These are phyloP conservation scores for Hondaea fermentalgiana DNA, from an alignment of 108 stramenopile species.

Conservation along the genomic window DNA sequence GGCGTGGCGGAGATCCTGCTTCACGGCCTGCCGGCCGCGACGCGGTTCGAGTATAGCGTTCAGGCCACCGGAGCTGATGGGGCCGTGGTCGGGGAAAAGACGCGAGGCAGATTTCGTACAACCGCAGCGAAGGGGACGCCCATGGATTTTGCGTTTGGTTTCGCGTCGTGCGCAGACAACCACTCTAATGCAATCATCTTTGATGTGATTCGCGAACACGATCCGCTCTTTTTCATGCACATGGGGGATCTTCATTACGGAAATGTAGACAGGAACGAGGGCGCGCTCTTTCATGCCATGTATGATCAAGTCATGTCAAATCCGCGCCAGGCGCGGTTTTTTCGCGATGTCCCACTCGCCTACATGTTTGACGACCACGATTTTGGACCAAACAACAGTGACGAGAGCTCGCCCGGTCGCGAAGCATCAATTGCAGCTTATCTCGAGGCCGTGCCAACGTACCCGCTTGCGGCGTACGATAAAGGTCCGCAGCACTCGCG, in stretches of 20 bases:
- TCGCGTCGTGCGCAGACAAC: conserved; percentile 4
- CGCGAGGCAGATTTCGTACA: background rate
- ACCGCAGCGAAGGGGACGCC: background rate
- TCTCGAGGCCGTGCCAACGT: background rate
- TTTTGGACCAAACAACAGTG: background rate
- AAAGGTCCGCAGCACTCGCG: background rate
- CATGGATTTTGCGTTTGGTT: background rate
- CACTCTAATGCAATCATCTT: conserved; percentile 4
- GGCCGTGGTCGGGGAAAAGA: background rate
- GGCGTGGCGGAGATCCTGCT: background rate
- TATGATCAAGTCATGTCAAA: background rate
- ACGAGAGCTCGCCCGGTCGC: background rate
- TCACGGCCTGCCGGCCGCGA: background rate
- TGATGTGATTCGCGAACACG: background rate
- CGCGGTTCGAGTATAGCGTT: background rate
- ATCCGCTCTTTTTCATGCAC: conserved; percentile 20
- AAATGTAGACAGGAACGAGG: background rate
- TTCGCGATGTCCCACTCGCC: background rate
- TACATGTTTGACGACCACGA: conserved; percentile 24
- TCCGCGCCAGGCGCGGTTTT: background rate
- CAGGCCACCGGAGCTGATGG: background rate
- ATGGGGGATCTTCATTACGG: conserved; percentile 20
- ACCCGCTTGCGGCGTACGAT: background rate
- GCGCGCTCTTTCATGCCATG: background rate
- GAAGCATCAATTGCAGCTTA: background rate